These are phyloP conservation scores for Populus tomentosa DNA, from an alignment of 441 rosid species.

Conservation along the genomic window DNA sequence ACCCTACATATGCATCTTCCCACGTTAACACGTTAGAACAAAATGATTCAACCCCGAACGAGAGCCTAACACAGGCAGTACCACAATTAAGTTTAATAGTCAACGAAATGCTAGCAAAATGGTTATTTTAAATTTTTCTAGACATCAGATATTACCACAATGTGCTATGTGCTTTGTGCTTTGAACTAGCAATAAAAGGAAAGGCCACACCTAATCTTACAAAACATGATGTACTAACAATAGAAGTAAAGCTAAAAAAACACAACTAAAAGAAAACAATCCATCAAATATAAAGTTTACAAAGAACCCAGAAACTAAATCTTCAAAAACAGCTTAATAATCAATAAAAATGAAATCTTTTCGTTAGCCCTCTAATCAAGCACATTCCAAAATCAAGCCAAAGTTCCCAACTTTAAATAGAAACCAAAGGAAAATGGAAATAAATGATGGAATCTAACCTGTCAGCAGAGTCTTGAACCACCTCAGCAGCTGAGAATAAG, in stretches of 20 bases:
- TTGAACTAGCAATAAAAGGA: neutral
- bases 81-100: neutral
- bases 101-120: neutral
- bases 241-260: neutral
- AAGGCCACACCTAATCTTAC: neutral
- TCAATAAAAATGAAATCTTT: neutral
- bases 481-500: conserved; percentile 61
- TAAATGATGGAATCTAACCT: conserved; percentile 24
- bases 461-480: conserved; percentile 62
- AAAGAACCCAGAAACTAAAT: conserved; percentile 1
- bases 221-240: neutral
- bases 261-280: neutral
- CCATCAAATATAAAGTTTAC: neutral
- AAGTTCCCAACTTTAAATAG: neutral
- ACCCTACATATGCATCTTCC: neutral
- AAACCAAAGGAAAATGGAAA: neutral
- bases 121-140: neutral
- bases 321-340: neutral
- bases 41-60: neutral
- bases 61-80: neutral
- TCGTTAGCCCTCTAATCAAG: neutral
- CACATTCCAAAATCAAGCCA: neutral
- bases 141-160: neutral
- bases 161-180: neutral
- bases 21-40: neutral